phyloP scores from a whole-genome alignment of 495 filamentous ascomycete species.

The Penicillium pulvis region DNA sequence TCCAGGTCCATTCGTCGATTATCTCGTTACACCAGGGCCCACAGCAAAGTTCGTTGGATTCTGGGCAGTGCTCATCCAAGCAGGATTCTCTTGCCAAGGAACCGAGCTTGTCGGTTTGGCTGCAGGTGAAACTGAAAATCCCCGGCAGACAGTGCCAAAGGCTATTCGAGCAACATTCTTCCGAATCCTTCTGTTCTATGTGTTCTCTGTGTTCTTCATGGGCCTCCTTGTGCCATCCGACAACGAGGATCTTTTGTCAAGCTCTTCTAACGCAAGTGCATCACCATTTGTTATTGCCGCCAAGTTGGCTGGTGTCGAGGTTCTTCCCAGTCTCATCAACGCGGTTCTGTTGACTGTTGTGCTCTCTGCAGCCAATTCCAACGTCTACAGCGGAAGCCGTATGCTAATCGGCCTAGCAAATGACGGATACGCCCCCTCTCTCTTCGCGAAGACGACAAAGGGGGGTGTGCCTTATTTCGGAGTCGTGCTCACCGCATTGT shows the following conservation, averaged over 20 bases:
- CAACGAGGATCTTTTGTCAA: slow-evolving; percentile 25
- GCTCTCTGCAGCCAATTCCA: slow-evolving; percentile 67
- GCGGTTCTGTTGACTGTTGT: slow-evolving; percentile 65
- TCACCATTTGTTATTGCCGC: slow-evolving; percentile 62
- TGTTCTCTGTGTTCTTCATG: slow-evolving; percentile 64
- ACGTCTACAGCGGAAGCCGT: slow-evolving; percentile 66
- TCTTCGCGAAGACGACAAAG: slow-evolving; percentile 44
- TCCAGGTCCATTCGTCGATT: slow-evolving; percentile 60
- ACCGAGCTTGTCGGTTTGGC: slow-evolving; percentile 66
- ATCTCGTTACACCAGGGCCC: slow-evolving; percentile 63
- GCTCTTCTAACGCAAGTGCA: slow-evolving; percentile 22
- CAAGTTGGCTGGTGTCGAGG: slow-evolving; percentile 57
- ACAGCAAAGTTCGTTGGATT: slow-evolving; percentile 40
- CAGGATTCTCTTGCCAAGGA: slow-evolving; percentile 66
- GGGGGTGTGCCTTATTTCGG: slow-evolving; percentile 44
- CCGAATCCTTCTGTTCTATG: slow-evolving; percentile 67
- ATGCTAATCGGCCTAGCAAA: slow-evolving; percentile 57
- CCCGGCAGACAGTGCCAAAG: slow-evolving; percentile 57
- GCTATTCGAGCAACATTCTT: slow-evolving; percentile 69
- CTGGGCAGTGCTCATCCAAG: slow-evolving; percentile 43
- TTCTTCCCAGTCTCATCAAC: slow-evolving; percentile 70
- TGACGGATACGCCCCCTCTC: slow-evolving; percentile 52
- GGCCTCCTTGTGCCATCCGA: slow-evolving; percentile 61
- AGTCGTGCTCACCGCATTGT: slow-evolving; percentile 39
- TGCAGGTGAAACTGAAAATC: slow-evolving; percentile 66